These are phyloP conservation scores for Fusarium floridanum DNA, from an alignment of 2,329 filamentous ascomycete species.

Conservation along the genomic window DNA sequence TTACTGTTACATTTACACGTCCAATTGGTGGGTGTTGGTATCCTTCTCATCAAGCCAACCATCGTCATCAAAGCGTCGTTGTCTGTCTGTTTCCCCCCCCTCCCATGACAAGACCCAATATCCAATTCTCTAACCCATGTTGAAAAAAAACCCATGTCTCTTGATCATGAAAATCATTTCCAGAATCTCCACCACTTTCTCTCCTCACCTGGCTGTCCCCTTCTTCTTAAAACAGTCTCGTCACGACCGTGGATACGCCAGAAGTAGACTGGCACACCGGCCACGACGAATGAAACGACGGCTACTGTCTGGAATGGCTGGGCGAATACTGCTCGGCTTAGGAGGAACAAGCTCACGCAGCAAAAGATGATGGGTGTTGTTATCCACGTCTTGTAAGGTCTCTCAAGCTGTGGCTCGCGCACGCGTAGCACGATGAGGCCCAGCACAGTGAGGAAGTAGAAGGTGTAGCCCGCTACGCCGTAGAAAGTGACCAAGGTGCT, in stretches of 20 bases:
- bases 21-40: slow-evolving; percentile 14
- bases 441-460: slow-evolving; percentile 96
- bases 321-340: slow-evolving; percentile 89
- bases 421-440: slow-evolving; percentile 93
- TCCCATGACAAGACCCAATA: not conserved
- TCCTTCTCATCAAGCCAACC: slow-evolving; percentile 14
- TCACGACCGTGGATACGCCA: slow-evolving; percentile 82
- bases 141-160: not conserved
- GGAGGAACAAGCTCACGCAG: slow-evolving; percentile 93
- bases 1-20: slow-evolving; percentile 23
- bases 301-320: slow-evolving; percentile 91
- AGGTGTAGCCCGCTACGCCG: slow-evolving; percentile 95
- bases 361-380: slow-evolving; percentile 97
- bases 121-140: not conserved
- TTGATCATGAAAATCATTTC: slow-evolving; percentile 51
- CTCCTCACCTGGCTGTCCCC: slow-evolving; percentile 46
- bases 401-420: slow-evolving; percentile 85
- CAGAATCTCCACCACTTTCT: slow-evolving; percentile 72
- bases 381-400: slow-evolving; percentile 97
- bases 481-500: slow-evolving; percentile 95
- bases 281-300: slow-evolving; percentile 86
- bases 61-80: slow-evolving; percentile 15
- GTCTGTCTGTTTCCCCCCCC: not conserved
- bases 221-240: slow-evolving; percentile 59
- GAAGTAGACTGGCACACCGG: slow-evolving; percentile 89